These are phyloP conservation scores for Acanthamoeba lenticulata DNA, from an alignment of 208 protist genomes.

Conservation along the genomic window DNA sequence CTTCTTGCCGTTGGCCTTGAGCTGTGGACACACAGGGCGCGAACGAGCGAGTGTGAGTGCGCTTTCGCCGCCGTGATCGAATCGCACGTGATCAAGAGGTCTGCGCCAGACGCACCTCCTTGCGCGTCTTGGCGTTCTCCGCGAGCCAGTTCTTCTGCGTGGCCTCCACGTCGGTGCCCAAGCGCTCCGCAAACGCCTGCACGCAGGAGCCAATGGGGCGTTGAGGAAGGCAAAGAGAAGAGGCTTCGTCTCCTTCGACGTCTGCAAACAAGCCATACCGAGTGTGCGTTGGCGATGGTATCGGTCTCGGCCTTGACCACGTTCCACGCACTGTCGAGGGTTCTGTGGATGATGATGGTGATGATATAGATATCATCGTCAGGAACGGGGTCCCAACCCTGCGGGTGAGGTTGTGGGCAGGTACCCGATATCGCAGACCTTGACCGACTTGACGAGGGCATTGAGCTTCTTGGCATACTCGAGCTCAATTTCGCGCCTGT, in stretches of 20 bases:
- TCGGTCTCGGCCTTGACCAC: constrained; percentile 5
- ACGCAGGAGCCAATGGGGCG: too few species aligned
- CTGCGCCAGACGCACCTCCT: not conserved
- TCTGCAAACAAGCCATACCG: not conserved
- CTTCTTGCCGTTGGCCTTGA: constrained; percentile 45
- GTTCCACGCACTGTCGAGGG: not conserved
- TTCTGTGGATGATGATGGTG: not conserved
- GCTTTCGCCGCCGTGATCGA: too few species aligned
- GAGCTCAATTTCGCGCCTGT: constrained; percentile 8
- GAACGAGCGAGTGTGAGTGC: too few species aligned
- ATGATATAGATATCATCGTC: not conserved
- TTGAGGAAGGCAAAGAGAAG: not conserved
- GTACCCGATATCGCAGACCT: constrained; percentile 1
- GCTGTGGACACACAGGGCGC: not conserved
- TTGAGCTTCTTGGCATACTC: constrained; percentile 55
- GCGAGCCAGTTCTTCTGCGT: constrained; percentile 8
- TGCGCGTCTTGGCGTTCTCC: not conserved
- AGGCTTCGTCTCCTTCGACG: not conserved
- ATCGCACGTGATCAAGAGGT: not conserved
- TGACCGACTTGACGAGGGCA: constrained; percentile 12
- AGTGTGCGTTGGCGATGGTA: not conserved
- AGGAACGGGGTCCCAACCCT: not conserved
- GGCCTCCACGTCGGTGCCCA: not conserved
- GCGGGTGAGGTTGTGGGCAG: not conserved
- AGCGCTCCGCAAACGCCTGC: not conserved